Percentiles rank a stretch among this genome's conserved stretches.
Evolutionary conservation across 2,329 filamentous ascomycete species (phyloP).

Genomic region (Cladosporium oxysporum): DNA sequence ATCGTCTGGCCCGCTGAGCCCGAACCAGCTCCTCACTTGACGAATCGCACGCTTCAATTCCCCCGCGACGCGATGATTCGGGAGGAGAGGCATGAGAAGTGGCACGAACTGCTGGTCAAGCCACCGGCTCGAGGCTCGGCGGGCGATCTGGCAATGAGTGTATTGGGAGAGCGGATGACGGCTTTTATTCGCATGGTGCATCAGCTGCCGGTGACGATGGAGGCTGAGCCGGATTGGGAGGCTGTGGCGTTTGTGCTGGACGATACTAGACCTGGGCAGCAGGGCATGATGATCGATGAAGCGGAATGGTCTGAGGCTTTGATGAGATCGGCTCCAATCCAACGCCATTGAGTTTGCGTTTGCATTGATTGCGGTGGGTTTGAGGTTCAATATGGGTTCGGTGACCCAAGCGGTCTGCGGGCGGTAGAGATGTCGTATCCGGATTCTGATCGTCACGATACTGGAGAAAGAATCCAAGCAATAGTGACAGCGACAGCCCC

Average conservation of each 20-base stretch:
- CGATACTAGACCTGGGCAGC: background rate
- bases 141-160: background rate
- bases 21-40: background rate
- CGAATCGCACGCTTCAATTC: background rate
- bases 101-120: background rate
- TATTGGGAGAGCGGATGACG: background rate
- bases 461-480: background rate
- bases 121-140: background rate
- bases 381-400: background rate
- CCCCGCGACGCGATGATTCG: background rate
- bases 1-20: conserved; percentile 1
- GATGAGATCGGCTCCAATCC: background rate
- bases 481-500: background rate
- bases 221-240: background rate
- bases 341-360: background rate
- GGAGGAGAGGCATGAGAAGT: background rate
- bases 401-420: too few species aligned
- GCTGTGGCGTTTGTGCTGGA: conserved; percentile 1
- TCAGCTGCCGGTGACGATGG: background rate
- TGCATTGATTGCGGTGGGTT: background rate
- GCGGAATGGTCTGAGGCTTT: background rate
- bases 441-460: background rate
- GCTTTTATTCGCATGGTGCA: background rate
- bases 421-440: too few species aligned
- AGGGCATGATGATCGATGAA: background rate